Conservation (phyloP, 345 rosid genomes). For the Trapa bicornis region DNA sequence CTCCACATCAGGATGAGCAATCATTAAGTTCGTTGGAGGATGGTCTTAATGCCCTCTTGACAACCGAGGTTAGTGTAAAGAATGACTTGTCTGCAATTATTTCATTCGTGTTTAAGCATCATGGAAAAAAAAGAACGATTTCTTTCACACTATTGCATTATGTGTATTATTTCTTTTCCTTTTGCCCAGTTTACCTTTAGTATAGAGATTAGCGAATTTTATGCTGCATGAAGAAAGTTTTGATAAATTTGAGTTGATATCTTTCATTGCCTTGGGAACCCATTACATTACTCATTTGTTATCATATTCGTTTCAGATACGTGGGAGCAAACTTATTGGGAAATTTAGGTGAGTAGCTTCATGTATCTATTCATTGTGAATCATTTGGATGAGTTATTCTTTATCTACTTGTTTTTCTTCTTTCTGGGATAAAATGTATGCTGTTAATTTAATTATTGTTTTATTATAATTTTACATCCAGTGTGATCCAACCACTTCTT, state of each 20-base stretch:
- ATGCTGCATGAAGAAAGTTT: not conserved
- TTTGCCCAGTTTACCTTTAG: no score
- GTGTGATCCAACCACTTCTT: slow-evolving; percentile 40
- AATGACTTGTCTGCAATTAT: not conserved
- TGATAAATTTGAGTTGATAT: not conserved
- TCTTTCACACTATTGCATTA: not conserved
- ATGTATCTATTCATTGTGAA: not conserved
- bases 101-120: not conserved
- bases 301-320: slow-evolving; percentile 22
- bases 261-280: not conserved
- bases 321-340: slow-evolving; percentile 39
- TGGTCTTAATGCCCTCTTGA: slow-evolving; percentile 38
- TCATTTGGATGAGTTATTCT: not conserved
- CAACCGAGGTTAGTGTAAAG: slow-evolving; percentile 30
- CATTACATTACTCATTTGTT: not conserved
- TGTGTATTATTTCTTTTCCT: not conserved
- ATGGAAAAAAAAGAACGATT: not conserved
- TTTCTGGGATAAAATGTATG: not conserved
- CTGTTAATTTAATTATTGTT: not conserved
- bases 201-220: not conserved
- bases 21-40: slow-evolving; percentile 27
- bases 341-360: slow-evolving; percentile 23
- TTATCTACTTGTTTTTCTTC: not conserved
- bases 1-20: slow-evolving; percentile 21
- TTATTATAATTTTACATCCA: slow-evolving; percentile 11